Base-by-base conservation (phyloP, 805 yeast genomes). In the Kodamaea kakaduensis region DNA sequence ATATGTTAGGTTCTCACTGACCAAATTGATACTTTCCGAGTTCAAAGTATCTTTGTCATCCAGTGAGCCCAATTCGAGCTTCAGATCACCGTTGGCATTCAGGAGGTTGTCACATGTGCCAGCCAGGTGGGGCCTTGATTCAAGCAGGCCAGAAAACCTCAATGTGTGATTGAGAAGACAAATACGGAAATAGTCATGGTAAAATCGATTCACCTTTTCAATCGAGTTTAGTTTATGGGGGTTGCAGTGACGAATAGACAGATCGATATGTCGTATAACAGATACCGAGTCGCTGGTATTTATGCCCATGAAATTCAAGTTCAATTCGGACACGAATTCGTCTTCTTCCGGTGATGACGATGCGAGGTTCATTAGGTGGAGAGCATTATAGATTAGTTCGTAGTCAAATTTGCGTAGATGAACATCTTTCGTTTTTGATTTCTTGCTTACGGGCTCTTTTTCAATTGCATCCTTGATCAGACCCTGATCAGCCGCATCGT, bases 371-470 rank as follows among this genome's bases (percentile, higher is more conserved):
- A 52, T 27, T 13, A 50, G 16, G 17, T 39, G 34, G 9, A 52
- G 32, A 13, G 48, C 40, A 27, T 48, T 54, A 37, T 34, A 56
- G 22, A 44, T 48, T 18, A 55, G 27, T 38, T 60, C 62, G 23
- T 43, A 45, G 17, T 45, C 42, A 12, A 40, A 39, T 29, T 34
- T 41, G 10, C 25, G 32, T 6, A n/a, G n/a, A n/a, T n/a, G n/a
- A n/a, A n/a, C n/a, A n/a, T n/a, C n/a, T n/a, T n/a, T n/a, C n/a
- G n/a, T n/a, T n/a, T n/a, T n/a, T n/a, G n/a, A n/a, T n/a, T n/a
- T n/a, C n/a, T n/a, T n/a, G n/a, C n/a, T n/a, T n/a, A n/a, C n/a
- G n/a, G n/a, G n/a, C n/a, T n/a, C n/a, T n/a, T n/a, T n/a, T n/a
- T n/a, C n/a, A n/a, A n/a, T n/a, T n/a, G n/a, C n/a, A n/a, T n/a